Evolutionary conservation across 257 asterid species (phyloP).

Genomic region (Nicotiana benthamiana): DNA sequence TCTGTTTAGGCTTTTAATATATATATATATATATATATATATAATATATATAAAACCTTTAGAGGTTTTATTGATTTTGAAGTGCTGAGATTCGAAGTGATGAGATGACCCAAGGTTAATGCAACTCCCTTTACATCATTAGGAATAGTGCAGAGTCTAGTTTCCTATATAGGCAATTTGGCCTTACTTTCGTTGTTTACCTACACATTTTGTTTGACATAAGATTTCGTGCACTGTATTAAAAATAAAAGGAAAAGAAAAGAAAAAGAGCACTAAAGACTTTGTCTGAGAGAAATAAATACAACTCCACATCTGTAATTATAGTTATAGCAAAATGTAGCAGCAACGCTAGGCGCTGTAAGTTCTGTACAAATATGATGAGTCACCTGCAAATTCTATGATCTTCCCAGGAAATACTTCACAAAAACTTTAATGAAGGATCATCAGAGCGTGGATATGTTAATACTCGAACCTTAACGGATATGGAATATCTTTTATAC

Average conservation of each 20-base stretch:
- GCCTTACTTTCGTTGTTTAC: not conserved
- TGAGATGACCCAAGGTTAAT: not conserved
- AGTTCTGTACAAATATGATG: not conserved
- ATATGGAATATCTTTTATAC: not conserved
- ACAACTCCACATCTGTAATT: not conserved
- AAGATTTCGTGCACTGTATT: not conserved
- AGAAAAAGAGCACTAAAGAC: not conserved
- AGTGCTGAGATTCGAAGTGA: not conserved
- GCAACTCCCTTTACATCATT: not conserved
- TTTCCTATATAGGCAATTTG: not conserved
- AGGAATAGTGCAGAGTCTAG: not conserved
- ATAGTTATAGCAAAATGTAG: not conserved
- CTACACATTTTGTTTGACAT: not conserved
- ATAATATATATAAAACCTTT: too few relatives aligned
- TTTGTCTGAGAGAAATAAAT: not conserved
- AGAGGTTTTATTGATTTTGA: too few relatives aligned
- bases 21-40: too few relatives aligned
- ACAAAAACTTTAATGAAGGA: not conserved
- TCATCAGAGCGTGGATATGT: not conserved
- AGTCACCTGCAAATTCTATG: not conserved
- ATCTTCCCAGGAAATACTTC: not conserved
- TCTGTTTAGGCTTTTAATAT: too few relatives aligned
- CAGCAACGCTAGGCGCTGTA: not conserved
- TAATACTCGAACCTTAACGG: not conserved
- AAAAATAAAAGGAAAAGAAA: not conserved